Evolutionary conservation across 441 rosid species (phyloP).

Genomic region (Viola pubescens): DNA sequence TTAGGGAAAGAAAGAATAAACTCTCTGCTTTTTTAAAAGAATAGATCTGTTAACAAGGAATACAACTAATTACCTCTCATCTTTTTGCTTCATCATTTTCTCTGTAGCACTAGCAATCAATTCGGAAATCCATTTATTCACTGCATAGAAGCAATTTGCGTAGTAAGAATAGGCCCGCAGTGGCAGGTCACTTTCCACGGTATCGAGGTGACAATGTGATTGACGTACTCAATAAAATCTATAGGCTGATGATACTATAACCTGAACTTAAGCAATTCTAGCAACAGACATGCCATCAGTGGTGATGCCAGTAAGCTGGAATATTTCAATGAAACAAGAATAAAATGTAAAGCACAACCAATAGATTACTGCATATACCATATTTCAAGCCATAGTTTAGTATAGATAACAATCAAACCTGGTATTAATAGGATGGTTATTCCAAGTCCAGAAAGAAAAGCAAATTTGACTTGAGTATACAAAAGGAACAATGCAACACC

Average conservation of each 20-base stretch:
- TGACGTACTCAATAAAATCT: too few relatives aligned
- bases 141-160: constrained; percentile 29
- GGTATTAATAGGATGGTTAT: constrained; percentile 77
- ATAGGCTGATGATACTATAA: too few relatives aligned
- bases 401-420: constrained; percentile 33
- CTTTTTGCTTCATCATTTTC: constrained; percentile 97
- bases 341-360: too few relatives aligned
- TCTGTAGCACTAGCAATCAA: constrained; percentile 86
- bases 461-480: constrained; percentile 86
- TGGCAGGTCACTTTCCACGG: too few relatives aligned
- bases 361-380: too few relatives aligned
- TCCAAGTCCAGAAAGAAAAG: constrained; percentile 80
- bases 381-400: too few relatives aligned
- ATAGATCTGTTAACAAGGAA: too few relatives aligned
- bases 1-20: neutral
- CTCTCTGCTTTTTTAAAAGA: neutral
- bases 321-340: too few relatives aligned
- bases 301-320: too few relatives aligned
- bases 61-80: constrained; percentile 60
- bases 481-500: constrained; percentile 83
- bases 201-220: too few relatives aligned
- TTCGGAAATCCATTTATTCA: constrained; percentile 87
- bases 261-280: too few relatives aligned
- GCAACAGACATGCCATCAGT: too few relatives aligned
- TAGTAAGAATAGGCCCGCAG: neutral